Percentiles rank a stretch among this genome's conserved stretches.
Evolutionary conservation across 306 rosid genomes (phyloP).

Genomic region (Sindora glabra): DNA sequence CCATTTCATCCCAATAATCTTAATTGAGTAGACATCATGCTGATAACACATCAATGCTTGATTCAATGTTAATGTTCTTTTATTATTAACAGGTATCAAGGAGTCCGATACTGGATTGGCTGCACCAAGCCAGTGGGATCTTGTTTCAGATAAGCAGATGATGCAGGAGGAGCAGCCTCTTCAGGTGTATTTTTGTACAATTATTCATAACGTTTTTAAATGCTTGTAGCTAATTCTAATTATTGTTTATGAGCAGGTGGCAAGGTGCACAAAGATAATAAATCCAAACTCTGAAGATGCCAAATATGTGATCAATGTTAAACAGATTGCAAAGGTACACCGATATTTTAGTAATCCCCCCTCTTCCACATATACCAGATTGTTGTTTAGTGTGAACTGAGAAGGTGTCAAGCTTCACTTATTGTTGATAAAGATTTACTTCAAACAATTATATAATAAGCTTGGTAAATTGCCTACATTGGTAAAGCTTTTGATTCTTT

Average conservation of each 20-base stretch:
- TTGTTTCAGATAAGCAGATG: constrained; percentile 98
- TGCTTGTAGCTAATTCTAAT: constrained; percentile 7
- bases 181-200: constrained; percentile 42
- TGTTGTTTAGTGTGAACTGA: background rate
- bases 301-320: constrained; percentile 89
- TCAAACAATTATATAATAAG: background rate
- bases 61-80: constrained; percentile 10
- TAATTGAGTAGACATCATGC: background rate
- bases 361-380: background rate
- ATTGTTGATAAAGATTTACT: constrained; percentile 1
- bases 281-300: constrained; percentile 97
- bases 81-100: constrained; percentile 60
- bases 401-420: background rate
- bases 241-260: constrained; percentile 53
- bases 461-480: background rate
- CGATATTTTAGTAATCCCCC: background rate
- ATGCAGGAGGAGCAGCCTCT: constrained; percentile 99
- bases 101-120: constrained; percentile 99
- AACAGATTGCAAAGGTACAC: constrained; percentile 97
- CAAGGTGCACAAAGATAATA: constrained; percentile 96
- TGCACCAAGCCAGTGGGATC: constrained; percentile 99
- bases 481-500: background rate
- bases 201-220: background rate
- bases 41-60: background rate
- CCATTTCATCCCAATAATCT: background rate